These are phyloP conservation scores for Cladorrhinum samala DNA, from an alignment of 495 filamentous ascomycete species.

Conservation along the genomic window DNA sequence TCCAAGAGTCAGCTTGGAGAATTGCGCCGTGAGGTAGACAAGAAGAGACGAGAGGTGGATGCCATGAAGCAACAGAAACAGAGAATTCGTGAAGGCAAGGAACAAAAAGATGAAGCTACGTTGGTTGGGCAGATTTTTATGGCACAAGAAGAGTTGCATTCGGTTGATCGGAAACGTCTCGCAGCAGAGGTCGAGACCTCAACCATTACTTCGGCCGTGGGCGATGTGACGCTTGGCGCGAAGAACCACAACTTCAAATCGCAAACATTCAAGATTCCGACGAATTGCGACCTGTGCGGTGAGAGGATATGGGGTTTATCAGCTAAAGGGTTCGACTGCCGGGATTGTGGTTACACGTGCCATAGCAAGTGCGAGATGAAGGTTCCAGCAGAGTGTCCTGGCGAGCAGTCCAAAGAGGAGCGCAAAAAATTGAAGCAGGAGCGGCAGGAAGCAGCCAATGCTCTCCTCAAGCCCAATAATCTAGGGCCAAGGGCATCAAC, in stretches of 20 bases:
- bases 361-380: constrained; percentile 99
- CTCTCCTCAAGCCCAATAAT: constrained; percentile 43
- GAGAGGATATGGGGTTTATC: constrained; percentile 95
- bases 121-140: constrained; percentile 69
- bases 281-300: constrained; percentile 93
- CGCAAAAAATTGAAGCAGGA: constrained; percentile 84
- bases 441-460: constrained; percentile 71
- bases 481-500: constrained; percentile 18
- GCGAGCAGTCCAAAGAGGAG: constrained; percentile 87
- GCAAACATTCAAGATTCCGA: constrained; percentile 97
- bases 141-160: constrained; percentile 76
- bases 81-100: constrained; percentile 68
- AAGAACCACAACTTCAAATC: constrained; percentile 95
- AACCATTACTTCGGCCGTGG: constrained; percentile 78
- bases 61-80: constrained; percentile 62
- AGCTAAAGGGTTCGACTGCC: constrained; percentile 92
- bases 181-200: constrained; percentile 88
- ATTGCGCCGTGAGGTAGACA: constrained; percentile 72
- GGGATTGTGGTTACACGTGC: constrained; percentile 94
- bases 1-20: constrained; percentile 77
- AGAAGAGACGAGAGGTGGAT: constrained; percentile 78
- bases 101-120: constrained; percentile 77
- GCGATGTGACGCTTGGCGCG: constrained; percentile 84
- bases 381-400: constrained; percentile 90
- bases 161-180: constrained; percentile 76